Evolutionary conservation across 73 alveolate genomes (phyloP).

Genomic region (Paramecium caudatum): DNA sequence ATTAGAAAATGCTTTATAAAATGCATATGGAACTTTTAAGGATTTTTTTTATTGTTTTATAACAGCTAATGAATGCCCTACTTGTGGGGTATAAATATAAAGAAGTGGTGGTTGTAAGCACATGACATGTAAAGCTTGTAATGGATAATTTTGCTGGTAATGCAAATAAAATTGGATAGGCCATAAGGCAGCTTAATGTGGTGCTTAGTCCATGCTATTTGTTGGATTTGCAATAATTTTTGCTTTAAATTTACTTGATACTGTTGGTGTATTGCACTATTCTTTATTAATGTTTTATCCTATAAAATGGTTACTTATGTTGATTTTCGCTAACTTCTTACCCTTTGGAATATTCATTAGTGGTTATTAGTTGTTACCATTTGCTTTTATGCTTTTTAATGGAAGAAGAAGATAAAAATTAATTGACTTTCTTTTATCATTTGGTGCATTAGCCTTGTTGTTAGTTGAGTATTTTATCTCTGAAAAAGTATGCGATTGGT

Average conservation of each 20-base stretch:
- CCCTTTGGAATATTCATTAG: not conserved
- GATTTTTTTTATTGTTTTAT: constrained; percentile 41
- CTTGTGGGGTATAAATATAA: not conserved
- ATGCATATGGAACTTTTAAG: not conserved
- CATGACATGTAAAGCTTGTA: constrained; percentile 49
- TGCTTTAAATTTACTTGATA: not conserved
- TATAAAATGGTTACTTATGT: not conserved
- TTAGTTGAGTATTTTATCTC: too few species aligned
- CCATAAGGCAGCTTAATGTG: not conserved
- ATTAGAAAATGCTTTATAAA: not conserved
- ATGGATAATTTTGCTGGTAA: constrained; percentile 27
- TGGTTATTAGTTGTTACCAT: not conserved
- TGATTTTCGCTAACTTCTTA: not conserved
- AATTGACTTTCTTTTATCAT: too few species aligned
- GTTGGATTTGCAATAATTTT: not conserved
- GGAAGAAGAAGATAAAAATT: too few species aligned
- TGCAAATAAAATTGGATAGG: constrained; percentile 47
- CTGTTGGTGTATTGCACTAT: not conserved
- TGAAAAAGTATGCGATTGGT: too few species aligned
- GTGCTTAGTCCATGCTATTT: not conserved
- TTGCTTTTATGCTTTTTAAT: too few species aligned
- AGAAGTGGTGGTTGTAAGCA: constrained; percentile 66
- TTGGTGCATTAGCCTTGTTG: too few species aligned
- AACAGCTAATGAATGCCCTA: constrained; percentile 53
- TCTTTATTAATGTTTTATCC: not conserved